A percentile compares a stretch with the other conserved stretches of the same genome.
Evolutionary conservation across 176 grass and related monocot species (phyloP).

Genomic region (Phyllostachys edulis): DNA sequence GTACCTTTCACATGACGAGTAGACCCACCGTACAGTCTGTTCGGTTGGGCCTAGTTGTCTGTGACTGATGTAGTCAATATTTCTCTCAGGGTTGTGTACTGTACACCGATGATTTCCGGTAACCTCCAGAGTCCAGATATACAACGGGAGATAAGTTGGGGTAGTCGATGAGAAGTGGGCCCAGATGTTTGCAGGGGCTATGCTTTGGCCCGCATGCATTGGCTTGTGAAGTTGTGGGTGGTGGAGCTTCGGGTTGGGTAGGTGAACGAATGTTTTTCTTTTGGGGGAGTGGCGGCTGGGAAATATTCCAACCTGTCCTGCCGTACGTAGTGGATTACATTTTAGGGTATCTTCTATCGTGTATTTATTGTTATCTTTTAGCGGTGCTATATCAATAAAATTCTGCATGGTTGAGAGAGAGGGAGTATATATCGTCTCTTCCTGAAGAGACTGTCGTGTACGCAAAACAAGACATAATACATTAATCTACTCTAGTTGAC

Average conservation of each 20-base stretch:
- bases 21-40: background rate
- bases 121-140: background rate
- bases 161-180: background rate
- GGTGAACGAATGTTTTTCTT: background rate
- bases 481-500: too few relatives aligned
- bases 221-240: background rate
- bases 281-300: background rate
- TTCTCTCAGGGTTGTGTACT: background rate
- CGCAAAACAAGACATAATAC: too few relatives aligned
- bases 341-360: too few relatives aligned
- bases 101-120: background rate
- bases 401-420: too few relatives aligned
- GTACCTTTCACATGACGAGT: too few relatives aligned
- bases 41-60: fast-evolving
- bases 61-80: background rate
- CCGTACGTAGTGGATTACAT: background rate
- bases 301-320: background rate
- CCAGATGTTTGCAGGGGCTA: background rate
- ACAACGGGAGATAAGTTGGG: background rate
- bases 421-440: too few relatives aligned
- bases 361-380: too few relatives aligned
- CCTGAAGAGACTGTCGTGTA: too few relatives aligned
- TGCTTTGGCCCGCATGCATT: background rate
- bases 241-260: background rate
- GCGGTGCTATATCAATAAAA: too few relatives aligned